Evolutionary conservation across 495 filamentous ascomycete genomes (phyloP).

Genomic region (Hyphodiscus hymeniophilus): DNA sequence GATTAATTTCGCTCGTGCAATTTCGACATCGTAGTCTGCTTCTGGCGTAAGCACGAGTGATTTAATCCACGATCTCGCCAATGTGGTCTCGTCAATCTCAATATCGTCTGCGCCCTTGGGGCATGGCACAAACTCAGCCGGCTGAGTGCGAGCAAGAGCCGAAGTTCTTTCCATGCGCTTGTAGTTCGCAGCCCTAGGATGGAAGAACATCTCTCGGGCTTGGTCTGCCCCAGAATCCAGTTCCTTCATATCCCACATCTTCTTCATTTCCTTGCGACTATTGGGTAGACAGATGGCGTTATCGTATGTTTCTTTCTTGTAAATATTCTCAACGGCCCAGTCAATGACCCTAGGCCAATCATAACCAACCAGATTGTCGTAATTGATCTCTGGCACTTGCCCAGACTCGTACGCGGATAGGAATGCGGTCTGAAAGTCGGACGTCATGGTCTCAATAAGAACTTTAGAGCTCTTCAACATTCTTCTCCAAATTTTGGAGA

Average conservation of each 20-base stretch:
- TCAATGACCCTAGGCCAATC: slow-evolving; percentile 69
- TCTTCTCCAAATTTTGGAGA: slow-evolving; percentile 53
- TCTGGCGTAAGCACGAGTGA: slow-evolving; percentile 47
- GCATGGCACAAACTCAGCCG: neutral
- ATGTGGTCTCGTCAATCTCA: slow-evolving; percentile 21
- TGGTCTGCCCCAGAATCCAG: slow-evolving; percentile 26
- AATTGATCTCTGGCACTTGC: slow-evolving; percentile 63
- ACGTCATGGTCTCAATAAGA: slow-evolving; percentile 59
- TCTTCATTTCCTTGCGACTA: slow-evolving; percentile 26
- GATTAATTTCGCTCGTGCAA: slow-evolving; percentile 37
- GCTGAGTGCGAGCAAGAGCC: slow-evolving; percentile 14
- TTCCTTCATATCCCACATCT: slow-evolving; percentile 27
- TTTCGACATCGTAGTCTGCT: slow-evolving; percentile 33
- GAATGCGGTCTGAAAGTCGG: slow-evolving; percentile 71
- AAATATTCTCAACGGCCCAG: slow-evolving; percentile 47
- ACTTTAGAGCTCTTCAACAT: slow-evolving; percentile 50
- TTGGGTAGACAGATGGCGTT: slow-evolving; percentile 22
- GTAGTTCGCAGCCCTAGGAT: slow-evolving; percentile 32
- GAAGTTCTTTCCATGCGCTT: slow-evolving; percentile 29
- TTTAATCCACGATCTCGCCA: slow-evolving; percentile 54
- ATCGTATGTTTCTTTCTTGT: slow-evolving; percentile 24
- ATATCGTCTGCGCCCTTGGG: neutral
- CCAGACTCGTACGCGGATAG: slow-evolving; percentile 65
- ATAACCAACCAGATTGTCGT: slow-evolving; percentile 58
- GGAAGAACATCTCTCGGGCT: slow-evolving; percentile 36